Base-by-base conservation (phyloP, 192 early-diverging fungal species). In the Chytriomyces sp. region DNA sequence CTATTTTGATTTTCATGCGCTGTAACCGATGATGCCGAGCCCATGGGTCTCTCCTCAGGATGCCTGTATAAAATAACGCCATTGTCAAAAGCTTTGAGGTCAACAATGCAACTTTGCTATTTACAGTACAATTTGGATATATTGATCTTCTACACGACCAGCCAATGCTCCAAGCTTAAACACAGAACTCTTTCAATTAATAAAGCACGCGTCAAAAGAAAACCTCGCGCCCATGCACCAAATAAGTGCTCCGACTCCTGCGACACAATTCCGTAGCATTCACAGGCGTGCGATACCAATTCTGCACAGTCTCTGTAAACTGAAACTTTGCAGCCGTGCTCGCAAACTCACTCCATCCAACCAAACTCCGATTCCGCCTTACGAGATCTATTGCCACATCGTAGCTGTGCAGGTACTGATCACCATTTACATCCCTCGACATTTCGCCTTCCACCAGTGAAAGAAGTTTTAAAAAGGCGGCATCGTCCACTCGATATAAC, bases 171-270 rank as follows among this genome's bases (percentile, higher is more conserved):
- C 28, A 35, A 1, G 2, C 28, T 35, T 35, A 2, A 35, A 35
- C 28, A 35, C 28, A 35, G 2, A 35, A 35, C 28, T 35, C 28
- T 35, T 35, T 35, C 28, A 35, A 1, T 35, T 35, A 0, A 35
- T 35, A 1, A 35, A 35, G 1, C 28, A 35, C 28, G 28, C 28
- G 28, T 70, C 44, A 70, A 26, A 70, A 70, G 57, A 57, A 43
- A 16, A 82, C 77, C 45, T 82, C 81, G 24, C 78, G 59, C 44
- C 81, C 81, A 61, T 82, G 81, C 6, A 82, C 77, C 44, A 82
- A 76, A 76, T 82, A 82, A 43, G 77, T 82, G 4, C 23, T 63
- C 8, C 24, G 44, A 50, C 67, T 23, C 47, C 69, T 50, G 8
- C 6, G 7, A 47, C 81, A 82, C 16, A 82, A 18, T 35, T 48